Evolutionary conservation across 139 green algal genomes (phyloP).

Genomic region (Haematococcus lacustris): DNA sequence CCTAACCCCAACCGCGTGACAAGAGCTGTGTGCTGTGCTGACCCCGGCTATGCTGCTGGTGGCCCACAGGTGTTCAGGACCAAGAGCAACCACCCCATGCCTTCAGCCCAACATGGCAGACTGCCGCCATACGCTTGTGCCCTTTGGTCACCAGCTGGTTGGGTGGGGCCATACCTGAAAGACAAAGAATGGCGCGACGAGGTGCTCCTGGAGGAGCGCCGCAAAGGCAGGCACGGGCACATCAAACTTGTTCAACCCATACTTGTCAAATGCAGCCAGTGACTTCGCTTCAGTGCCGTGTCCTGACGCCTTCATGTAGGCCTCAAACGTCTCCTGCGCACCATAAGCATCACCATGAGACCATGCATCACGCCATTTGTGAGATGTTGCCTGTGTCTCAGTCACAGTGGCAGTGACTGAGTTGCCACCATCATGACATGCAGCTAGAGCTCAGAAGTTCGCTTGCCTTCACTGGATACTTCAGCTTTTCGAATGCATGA

Average conservation of each 20-base stretch:
- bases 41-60: too few species aligned
- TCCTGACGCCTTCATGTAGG: conserved; percentile 36
- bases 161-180: conserved; percentile 81
- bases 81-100: too few species aligned
- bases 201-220: conserved; percentile 80
- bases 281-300: conserved; percentile 36
- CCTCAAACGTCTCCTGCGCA: conserved; percentile 56
- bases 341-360: neutral
- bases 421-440: too few species aligned
- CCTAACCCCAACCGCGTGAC: too few species aligned
- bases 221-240: conserved; percentile 72
- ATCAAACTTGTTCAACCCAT: conserved; percentile 42
- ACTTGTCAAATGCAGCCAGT: conserved; percentile 42
- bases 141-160: too few species aligned
- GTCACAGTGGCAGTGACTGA: too few species aligned
- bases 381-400: neutral
- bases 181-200: conserved; percentile 95
- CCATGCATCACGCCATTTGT: neutral
- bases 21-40: too few species aligned
- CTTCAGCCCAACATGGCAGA: too few species aligned
- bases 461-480: conserved; percentile 56
- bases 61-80: too few species aligned
- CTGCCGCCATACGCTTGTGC: too few species aligned
- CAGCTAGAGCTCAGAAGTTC: neutral
- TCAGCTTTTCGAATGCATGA: conserved; percentile 60